These are phyloP conservation scores for Phytopythium aichiense DNA, from an alignment of 352 stramenopile genomes.

Conservation along the genomic window DNA sequence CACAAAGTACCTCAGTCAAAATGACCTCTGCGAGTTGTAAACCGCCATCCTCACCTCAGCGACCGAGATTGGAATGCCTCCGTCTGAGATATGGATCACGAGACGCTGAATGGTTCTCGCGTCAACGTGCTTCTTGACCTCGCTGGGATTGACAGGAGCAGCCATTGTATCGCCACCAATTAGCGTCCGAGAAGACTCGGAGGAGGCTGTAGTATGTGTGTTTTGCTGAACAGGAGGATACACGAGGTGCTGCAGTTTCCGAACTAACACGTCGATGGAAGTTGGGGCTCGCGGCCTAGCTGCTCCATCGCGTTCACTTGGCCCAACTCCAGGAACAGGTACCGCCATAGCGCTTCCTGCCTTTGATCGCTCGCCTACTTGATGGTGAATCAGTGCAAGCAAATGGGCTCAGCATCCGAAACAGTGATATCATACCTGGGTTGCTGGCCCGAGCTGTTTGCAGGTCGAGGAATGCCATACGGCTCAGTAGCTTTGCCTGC, in stretches of 20 bases:
- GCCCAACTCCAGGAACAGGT: background rate
- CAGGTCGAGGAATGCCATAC: conserved; percentile 40
- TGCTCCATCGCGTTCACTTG: background rate
- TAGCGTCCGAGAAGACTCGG: conserved; percentile 15
- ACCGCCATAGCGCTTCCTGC: background rate
- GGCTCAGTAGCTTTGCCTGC: conserved; percentile 37
- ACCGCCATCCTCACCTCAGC: conserved; percentile 18
- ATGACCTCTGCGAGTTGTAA: background rate
- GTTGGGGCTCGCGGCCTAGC: background rate
- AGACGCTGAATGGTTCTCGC: conserved; percentile 35
- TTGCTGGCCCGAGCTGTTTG: conserved; percentile 23
- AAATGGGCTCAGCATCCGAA: background rate
- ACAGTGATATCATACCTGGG: conserved; percentile 11
- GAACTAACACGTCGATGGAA: conserved; percentile 9
- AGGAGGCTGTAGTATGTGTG: background rate
- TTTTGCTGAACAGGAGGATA: conserved; percentile 14
- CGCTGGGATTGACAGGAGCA: conserved; percentile 11
- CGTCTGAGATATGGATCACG: conserved; percentile 36
- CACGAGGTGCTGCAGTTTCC: conserved; percentile 31
- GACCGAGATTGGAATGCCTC: conserved; percentile 19
- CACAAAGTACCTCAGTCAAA: background rate
- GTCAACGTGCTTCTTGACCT: conserved; percentile 36
- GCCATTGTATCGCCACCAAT: background rate
- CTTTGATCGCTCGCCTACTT: background rate
- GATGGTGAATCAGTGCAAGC: background rate